Evolutionary conservation across 306 rosid genomes (phyloP).

Genomic region (Arachis stenosperma): DNA sequence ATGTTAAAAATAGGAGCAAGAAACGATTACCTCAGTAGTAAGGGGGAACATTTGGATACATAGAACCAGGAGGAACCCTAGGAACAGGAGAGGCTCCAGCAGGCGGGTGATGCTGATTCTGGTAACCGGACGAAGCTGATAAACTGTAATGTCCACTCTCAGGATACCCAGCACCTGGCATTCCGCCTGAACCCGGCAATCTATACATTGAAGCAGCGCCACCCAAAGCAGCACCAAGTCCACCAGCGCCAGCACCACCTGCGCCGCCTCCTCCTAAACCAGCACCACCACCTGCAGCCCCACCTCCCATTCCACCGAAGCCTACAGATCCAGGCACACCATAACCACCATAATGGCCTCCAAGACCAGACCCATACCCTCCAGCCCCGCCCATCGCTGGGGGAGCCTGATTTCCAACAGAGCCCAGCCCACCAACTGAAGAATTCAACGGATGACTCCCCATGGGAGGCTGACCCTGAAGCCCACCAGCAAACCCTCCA

Average conservation of each 20-base stretch:
- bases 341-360: constrained; percentile 70
- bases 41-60: constrained; percentile 85
- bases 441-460: constrained; percentile 68
- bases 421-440: constrained; percentile 51
- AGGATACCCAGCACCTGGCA: constrained; percentile 75
- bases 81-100: constrained; percentile 76
- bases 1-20: background rate
- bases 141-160: constrained; percentile 72
- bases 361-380: constrained; percentile 60
- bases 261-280: constrained; percentile 41
- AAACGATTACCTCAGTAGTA: constrained; percentile 79
- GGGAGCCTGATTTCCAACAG: constrained; percentile 58
- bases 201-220: constrained; percentile 72
- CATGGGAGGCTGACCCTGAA: constrained; percentile 64
- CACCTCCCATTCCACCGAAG: constrained; percentile 32
- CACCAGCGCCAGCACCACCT: constrained; percentile 42
- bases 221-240: constrained; percentile 40
- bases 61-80: constrained; percentile 82
- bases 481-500: constrained; percentile 70
- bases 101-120: constrained; percentile 80
- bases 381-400: constrained; percentile 59
- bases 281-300: constrained; percentile 36
- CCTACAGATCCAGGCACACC: constrained; percentile 50
- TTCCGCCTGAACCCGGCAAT: constrained; percentile 71
- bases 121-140: constrained; percentile 64